phyloP scores from a whole-genome alignment of 345 rosid species.

The Anacardium occidentale region DNA sequence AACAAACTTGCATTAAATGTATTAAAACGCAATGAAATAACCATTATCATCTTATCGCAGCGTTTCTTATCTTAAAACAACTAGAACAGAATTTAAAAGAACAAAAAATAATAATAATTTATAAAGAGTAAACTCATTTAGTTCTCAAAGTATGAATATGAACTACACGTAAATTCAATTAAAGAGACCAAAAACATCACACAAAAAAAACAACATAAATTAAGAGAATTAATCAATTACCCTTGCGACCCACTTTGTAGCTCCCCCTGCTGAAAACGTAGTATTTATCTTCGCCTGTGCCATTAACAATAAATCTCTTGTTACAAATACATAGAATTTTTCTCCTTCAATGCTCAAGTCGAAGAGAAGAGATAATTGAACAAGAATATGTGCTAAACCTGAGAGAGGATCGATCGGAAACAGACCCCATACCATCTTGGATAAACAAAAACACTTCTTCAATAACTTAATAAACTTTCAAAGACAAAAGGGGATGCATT shows the following conservation, averaged over 20 bases:
- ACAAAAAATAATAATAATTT: no score
- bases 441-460: no score
- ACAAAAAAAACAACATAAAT: not conserved
- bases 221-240: constrained; percentile 24
- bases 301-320: not conserved
- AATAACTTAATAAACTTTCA: no score
- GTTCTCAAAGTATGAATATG: no score
- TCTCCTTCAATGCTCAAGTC: not conserved
- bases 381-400: constrained; percentile 33
- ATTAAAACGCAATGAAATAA: no score
- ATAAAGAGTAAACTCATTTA: no score
- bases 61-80: not conserved
- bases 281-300: constrained; percentile 65
- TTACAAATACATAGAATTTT: not conserved
- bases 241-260: constrained; percentile 80
- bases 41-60: no score
- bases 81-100: no score
- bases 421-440: constrained; percentile 74
- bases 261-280: constrained; percentile 59
- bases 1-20: no score
- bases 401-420: constrained; percentile 69
- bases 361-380: not conserved
- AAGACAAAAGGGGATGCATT: no score
- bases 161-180: not conserved
- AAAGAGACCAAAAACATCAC: not conserved